These are phyloP conservation scores for Diplodia seriata DNA, from an alignment of 2,329 filamentous ascomycete species.

Conservation along the genomic window DNA sequence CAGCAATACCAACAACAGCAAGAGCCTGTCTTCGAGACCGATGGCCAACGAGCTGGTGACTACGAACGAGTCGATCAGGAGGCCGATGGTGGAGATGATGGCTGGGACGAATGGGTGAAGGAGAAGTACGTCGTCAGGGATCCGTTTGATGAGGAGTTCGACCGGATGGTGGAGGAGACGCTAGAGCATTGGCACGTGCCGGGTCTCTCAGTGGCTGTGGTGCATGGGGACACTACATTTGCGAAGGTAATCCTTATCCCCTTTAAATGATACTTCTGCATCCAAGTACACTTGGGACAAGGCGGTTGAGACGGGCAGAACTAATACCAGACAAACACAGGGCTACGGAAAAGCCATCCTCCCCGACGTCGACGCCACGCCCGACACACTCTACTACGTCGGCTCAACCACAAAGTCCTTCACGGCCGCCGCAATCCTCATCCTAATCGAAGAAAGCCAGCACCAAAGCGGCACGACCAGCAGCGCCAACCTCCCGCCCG, in stretches of 20 bases:
- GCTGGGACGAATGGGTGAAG: not conserved
- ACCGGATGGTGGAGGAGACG: constrained; percentile 39
- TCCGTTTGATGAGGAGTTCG: constrained; percentile 33
- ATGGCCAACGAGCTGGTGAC: not conserved
- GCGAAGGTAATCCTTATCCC: too few relatives aligned
- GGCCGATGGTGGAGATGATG: not conserved
- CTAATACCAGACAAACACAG: constrained; percentile 20
- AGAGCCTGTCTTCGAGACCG: not conserved
- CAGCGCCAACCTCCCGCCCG: not conserved
- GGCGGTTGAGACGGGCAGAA: too few relatives aligned
- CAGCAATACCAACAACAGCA: constrained; percentile 11
- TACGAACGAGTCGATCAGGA: not conserved
- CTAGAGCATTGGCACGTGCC: constrained; percentile 57
- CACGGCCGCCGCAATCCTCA: constrained; percentile 38
- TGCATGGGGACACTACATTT: constrained; percentile 54
- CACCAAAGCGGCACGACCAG: not conserved
- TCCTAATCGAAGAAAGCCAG: constrained; percentile 39
- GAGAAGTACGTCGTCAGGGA: constrained; percentile 16
- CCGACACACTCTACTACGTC: constrained; percentile 40
- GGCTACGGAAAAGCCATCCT: constrained; percentile 37
- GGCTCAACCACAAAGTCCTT: constrained; percentile 45
- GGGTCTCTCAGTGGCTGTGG: constrained; percentile 57
- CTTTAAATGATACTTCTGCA: not conserved
- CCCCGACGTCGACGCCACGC: constrained; percentile 35
- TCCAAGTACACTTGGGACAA: too few relatives aligned